Conservation (phyloP, 805 yeast species). For the Myxozyma lipomycoides region DNA sequence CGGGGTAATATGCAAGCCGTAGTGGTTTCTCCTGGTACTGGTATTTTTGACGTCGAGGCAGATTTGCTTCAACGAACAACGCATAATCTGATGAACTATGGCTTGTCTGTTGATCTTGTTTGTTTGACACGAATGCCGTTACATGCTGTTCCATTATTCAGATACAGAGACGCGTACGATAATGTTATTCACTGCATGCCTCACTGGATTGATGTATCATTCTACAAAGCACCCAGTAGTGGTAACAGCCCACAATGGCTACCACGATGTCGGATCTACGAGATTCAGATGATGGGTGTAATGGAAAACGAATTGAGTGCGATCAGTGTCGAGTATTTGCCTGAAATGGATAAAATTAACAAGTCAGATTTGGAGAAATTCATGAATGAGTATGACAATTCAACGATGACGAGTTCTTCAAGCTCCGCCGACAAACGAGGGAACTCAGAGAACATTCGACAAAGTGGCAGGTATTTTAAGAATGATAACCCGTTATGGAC, state of each 20-base stretch:
- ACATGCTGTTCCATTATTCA: constrained; percentile 84
- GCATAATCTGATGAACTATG: constrained; percentile 67
- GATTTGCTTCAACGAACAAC: constrained; percentile 71
- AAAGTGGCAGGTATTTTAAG: constrained; percentile 11
- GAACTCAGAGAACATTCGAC: constrained; percentile 9
- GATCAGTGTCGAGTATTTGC: constrained; percentile 60
- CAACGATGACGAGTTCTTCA: constrained; percentile 5
- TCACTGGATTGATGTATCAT: constrained; percentile 91
- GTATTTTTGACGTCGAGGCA: constrained; percentile 86
- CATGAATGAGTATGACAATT: constrained; percentile 64
- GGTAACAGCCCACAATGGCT: constrained; percentile 54
- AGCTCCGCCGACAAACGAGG: constrained; percentile 3
- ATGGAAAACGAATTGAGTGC: constrained; percentile 84
- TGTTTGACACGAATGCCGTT: constrained; percentile 88
- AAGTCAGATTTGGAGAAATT: constrained; percentile 46
- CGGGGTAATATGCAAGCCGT: constrained; percentile 90
- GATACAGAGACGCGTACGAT: constrained; percentile 44
- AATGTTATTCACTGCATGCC: constrained; percentile 66
- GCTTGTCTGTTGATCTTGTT: constrained; percentile 81
- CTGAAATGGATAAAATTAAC: constrained; percentile 33
- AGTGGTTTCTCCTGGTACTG: constrained; percentile 87
- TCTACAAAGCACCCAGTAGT: constrained; percentile 58
- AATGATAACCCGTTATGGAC: constrained; percentile 50
- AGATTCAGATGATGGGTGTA: constrained; percentile 96
- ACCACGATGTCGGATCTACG: constrained; percentile 93